Percentiles rank a stretch among this genome's conserved stretches.
Conservation (phyloP, 495 filamentous ascomycete genomes). For the Beverwykella pulmonaria region DNA sequence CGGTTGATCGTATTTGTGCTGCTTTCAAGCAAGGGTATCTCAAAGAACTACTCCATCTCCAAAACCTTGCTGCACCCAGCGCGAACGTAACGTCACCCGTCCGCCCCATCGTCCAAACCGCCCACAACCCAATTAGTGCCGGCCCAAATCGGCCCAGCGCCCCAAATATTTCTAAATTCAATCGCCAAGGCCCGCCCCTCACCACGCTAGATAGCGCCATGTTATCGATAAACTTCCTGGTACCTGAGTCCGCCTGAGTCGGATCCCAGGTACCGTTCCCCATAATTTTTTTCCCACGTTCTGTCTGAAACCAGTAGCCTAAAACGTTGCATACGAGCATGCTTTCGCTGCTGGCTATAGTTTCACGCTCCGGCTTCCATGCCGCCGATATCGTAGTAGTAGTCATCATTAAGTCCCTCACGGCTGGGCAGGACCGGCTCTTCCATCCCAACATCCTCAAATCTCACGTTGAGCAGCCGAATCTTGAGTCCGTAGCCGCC, state of each 20-base stretch:
- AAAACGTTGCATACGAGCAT: conserved; percentile 6
- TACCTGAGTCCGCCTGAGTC: background rate
- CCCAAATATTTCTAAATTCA: background rate
- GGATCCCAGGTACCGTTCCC: background rate
- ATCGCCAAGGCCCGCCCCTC: background rate
- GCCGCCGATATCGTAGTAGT: conserved; percentile 63
- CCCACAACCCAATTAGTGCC: background rate
- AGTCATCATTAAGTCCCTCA: conserved; percentile 68
- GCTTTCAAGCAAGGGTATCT: conserved; percentile 15
- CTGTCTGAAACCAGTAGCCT: conserved; percentile 9
- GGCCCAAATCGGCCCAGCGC: background rate
- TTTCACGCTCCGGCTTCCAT: conserved; percentile 38
- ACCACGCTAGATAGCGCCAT: conserved; percentile 3
- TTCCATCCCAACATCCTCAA: conserved; percentile 63
- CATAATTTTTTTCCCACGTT: background rate
- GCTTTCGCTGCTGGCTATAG: background rate
- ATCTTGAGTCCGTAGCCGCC: conserved; percentile 92
- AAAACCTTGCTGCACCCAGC: background rate
- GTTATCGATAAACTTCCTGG: background rate
- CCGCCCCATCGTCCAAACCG: background rate
- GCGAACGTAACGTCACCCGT: background rate
- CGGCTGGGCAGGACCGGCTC: conserved; percentile 56
- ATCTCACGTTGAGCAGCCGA: conserved; percentile 84
- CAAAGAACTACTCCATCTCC: background rate
- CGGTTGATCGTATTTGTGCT: no score